Conservation (phyloP, 2,329 filamentous ascomycete genomes). For the Bipolaris victoriae region DNA sequence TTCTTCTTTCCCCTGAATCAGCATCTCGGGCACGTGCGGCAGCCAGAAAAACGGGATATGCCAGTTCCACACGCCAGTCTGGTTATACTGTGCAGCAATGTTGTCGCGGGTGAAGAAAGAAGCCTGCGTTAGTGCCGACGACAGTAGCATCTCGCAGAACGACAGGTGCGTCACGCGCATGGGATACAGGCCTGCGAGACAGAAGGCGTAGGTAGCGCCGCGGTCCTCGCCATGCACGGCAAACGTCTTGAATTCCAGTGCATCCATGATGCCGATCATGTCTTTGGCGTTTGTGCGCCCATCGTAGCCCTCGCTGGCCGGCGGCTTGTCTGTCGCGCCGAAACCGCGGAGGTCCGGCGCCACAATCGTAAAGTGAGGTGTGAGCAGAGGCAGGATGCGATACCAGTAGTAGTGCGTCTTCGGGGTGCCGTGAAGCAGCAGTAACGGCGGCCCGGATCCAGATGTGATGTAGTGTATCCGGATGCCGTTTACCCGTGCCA, state of each 20-base stretch:
- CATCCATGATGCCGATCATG: slow-evolving; percentile 42
- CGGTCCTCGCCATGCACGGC: slow-evolving; percentile 66
- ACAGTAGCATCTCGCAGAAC: slow-evolving; percentile 32
- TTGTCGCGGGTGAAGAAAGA: slow-evolving; percentile 31
- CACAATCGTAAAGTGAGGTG: slow-evolving; percentile 45
- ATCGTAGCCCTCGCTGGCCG: slow-evolving; percentile 47
- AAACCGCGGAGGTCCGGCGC: slow-evolving; percentile 49
- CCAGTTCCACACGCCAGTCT: slow-evolving; percentile 31
- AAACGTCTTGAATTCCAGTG: slow-evolving; percentile 73
- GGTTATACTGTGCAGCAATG: slow-evolving; percentile 28
- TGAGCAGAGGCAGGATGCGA: slow-evolving; percentile 44
- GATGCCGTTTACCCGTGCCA: slow-evolving; percentile 31
- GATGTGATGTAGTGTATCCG: slow-evolving; percentile 31
- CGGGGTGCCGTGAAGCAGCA: slow-evolving; percentile 31
- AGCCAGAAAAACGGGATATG: slow-evolving; percentile 42
- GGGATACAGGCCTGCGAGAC: slow-evolving; percentile 25
- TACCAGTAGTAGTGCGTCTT: slow-evolving; percentile 47
- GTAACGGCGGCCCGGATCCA: slow-evolving; percentile 26
- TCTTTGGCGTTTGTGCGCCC: slow-evolving; percentile 46
- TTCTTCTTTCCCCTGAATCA: slow-evolving; percentile 47
- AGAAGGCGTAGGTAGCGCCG: slow-evolving; percentile 27
- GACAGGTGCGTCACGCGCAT: slow-evolving; percentile 25
- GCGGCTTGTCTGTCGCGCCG: slow-evolving; percentile 50
- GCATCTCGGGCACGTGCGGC: slow-evolving; percentile 50
- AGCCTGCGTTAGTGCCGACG: slow-evolving; percentile 22